These are phyloP conservation scores for Lentinus tigrinus DNA, from an alignment of 768 basidiomycete genomes.

Conservation along the genomic window DNA sequence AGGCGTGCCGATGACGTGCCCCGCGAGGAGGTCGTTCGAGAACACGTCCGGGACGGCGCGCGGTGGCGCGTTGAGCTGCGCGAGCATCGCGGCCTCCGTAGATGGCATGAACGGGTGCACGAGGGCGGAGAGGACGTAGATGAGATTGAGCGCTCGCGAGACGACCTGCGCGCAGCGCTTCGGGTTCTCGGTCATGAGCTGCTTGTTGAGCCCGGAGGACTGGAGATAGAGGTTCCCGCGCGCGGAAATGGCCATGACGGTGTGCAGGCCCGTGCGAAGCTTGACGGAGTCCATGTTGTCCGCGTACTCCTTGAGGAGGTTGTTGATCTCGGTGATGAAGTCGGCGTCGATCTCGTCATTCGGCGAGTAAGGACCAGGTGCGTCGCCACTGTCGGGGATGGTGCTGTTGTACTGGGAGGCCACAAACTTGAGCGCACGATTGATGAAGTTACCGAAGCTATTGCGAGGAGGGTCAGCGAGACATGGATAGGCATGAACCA, in stretches of 20 bases:
- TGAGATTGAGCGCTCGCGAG: constrained; percentile 87
- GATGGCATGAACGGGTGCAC: constrained; percentile 97
- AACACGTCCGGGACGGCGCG: constrained; percentile 74
- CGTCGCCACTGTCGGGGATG: constrained; percentile 77
- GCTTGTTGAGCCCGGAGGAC: constrained; percentile 86
- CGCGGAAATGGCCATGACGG: constrained; percentile 85
- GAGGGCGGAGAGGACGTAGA: constrained; percentile 84
- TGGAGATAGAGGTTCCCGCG: constrained; percentile 95
- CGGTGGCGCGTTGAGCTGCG: constrained; percentile 86
- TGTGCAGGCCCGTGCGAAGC: constrained; percentile 82
- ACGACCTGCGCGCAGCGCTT: constrained; percentile 88
- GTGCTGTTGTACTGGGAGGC: constrained; percentile 78
- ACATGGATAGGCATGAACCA: not conserved
- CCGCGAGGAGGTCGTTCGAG: constrained; percentile 79
- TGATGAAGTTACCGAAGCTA: constrained; percentile 97
- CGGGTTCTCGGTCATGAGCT: constrained; percentile 78
- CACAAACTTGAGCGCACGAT: constrained; percentile 90
- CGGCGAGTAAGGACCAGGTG: constrained; percentile 65
- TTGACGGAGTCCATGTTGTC: constrained; percentile 91
- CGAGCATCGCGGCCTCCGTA: constrained; percentile 76
- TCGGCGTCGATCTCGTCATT: constrained; percentile 66
- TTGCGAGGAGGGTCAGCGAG: not conserved
- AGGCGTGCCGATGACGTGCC: constrained; percentile 83
- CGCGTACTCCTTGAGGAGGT: constrained; percentile 73
- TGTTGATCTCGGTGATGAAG: constrained; percentile 81